Evolutionary conservation across 306 rosid genomes (phyloP).

Genomic region (Herpetospermum pedunculosum): DNA sequence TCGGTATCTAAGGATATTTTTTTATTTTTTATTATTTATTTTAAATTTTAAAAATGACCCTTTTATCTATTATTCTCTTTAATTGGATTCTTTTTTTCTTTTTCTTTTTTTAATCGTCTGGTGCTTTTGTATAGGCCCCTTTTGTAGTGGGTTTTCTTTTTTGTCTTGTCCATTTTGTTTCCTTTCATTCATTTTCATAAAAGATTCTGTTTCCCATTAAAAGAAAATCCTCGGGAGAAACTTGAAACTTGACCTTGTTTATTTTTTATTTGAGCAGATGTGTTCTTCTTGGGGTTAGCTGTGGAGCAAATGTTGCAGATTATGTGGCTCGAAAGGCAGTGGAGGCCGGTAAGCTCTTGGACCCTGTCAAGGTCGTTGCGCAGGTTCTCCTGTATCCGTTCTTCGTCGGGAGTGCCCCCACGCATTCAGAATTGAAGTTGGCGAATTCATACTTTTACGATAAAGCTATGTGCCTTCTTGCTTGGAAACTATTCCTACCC

Average conservation of each 20-base stretch:
- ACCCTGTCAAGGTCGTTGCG: constrained; percentile 94
- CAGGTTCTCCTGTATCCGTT: constrained; percentile 85
- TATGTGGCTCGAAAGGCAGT: constrained; percentile 85
- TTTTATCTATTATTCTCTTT: not conserved
- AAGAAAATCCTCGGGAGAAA: not conserved
- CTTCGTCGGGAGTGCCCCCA: constrained; percentile 74
- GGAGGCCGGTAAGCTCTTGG: constrained; percentile 74
- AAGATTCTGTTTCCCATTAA: not conserved
- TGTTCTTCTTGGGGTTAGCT: constrained; percentile 92
- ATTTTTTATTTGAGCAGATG: constrained; percentile 42
- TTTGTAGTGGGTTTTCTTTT: not conserved
- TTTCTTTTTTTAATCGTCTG: not conserved
- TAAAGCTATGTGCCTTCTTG: constrained; percentile 85
- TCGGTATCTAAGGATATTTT: not conserved
- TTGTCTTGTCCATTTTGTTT: not conserved
- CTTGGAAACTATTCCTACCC: constrained; percentile 87
- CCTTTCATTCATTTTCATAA: not conserved
- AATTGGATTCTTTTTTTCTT: not conserved
- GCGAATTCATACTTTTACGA: constrained; percentile 92
- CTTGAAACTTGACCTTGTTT: not conserved
- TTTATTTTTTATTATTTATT: not conserved
- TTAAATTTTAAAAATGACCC: not conserved
- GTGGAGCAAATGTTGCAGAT: constrained; percentile 95
- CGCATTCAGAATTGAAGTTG: constrained; percentile 81
- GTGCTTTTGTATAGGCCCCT: not conserved